Evolutionary conservation across 306 rosid species (phyloP).

Genomic region (Quillaja saponaria): DNA sequence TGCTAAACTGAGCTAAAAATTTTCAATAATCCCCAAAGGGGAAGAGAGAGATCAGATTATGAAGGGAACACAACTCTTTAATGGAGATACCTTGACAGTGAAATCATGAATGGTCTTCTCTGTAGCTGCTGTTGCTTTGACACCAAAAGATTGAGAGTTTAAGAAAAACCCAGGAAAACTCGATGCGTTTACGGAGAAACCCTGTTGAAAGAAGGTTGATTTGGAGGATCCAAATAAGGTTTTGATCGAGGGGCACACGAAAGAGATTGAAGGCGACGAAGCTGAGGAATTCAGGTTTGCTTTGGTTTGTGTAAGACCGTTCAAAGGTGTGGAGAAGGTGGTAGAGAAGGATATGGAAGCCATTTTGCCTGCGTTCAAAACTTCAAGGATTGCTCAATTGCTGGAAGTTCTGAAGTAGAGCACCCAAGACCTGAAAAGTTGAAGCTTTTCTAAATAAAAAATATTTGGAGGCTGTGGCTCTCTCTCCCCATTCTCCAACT

Average conservation of each 20-base stretch:
- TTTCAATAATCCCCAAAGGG: no score
- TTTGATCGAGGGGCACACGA: conserved; percentile 41
- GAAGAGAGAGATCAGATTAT: no score
- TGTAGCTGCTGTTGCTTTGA: conserved; percentile 73
- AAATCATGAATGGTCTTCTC: conserved; percentile 80
- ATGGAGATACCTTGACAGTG: conserved; percentile 77
- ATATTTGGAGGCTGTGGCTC: no score
- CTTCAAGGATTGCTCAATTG: no score
- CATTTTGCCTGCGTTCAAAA: conserved; percentile 26
- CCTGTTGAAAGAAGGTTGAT: conserved; percentile 50
- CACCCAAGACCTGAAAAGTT: no score
- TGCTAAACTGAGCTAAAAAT: not conserved
- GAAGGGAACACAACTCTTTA: no score
- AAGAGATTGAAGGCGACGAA: conserved; percentile 39
- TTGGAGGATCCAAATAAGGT: conserved; percentile 59
- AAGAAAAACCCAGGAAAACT: conserved; percentile 27
- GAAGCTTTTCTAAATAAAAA: no score
- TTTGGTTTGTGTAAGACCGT: conserved; percentile 30
- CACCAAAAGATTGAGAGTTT: conserved; percentile 49
- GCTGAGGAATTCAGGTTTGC: conserved; percentile 28
- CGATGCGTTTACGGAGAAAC: conserved; percentile 44
- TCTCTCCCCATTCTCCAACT: no score
- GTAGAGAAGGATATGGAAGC: conserved; percentile 62
- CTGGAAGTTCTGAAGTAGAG: no score
- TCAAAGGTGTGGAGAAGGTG: conserved; percentile 39